Conservation (phyloP, 2,329 filamentous ascomycete species). For the Arthrobotrys pseudoclavata region DNA sequence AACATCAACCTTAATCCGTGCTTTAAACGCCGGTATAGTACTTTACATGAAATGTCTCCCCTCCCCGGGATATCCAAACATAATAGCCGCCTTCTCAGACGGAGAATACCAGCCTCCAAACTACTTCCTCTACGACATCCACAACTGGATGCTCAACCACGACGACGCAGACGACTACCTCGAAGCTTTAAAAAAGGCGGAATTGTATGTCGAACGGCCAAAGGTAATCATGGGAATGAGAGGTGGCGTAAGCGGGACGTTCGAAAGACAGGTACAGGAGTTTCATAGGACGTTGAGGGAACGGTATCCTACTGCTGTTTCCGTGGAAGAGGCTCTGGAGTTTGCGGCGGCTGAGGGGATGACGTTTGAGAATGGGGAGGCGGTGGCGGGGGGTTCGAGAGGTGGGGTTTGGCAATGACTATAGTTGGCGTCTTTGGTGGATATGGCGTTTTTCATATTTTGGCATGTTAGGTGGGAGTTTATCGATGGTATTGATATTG, state of each 20-base stretch:
- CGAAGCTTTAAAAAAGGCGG: conserved; percentile 27
- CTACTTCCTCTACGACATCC: conserved; percentile 55
- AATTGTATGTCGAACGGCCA: conserved; percentile 35
- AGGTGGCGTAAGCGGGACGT: conserved; percentile 14
- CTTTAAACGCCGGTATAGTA: conserved; percentile 40
- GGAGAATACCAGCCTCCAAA: conserved; percentile 39
- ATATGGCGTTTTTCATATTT: conserved; percentile 6
- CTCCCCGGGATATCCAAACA: conserved; percentile 35
- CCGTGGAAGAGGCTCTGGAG: conserved; percentile 46
- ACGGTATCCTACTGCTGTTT: conserved; percentile 34
- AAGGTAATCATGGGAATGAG: conserved; percentile 36
- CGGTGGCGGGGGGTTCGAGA: conserved; percentile 13
- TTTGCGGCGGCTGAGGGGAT: conserved; percentile 54
- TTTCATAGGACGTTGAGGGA: conserved; percentile 49
- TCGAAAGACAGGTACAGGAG: conserved; percentile 41
- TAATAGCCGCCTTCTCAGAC: conserved; percentile 53
- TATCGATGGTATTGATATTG: background rate
- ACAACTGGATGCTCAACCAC: conserved; percentile 44
- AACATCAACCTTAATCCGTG: conserved; percentile 7
- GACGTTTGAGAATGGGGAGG: conserved; percentile 27
- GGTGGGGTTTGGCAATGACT: conserved; percentile 34
- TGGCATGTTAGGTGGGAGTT: background rate
- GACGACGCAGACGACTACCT: conserved; percentile 39
- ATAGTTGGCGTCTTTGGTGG: background rate
- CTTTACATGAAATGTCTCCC: conserved; percentile 43